Conservation (phyloP, 257 asterid genomes). For the Cruciata laevipes region DNA sequence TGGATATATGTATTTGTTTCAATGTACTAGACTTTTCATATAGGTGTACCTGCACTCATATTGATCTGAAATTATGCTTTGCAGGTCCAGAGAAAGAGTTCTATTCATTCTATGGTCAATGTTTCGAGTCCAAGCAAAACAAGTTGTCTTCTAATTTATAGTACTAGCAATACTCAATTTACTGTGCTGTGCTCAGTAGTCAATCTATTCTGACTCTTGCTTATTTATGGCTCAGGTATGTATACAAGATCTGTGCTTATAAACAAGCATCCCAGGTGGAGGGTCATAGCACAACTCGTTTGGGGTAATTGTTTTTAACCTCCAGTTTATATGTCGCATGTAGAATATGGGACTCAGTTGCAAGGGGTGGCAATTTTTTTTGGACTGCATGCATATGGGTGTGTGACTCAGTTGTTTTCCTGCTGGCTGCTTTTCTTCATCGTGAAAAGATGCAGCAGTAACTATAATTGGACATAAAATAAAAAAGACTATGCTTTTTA, state of each 20-base stretch:
- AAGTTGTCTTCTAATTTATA: constrained; percentile 41
- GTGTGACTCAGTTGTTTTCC: neutral
- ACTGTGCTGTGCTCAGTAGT: constrained; percentile 2
- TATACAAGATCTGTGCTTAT: constrained; percentile 83
- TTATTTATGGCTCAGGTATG: constrained; percentile 51
- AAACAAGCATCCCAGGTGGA: constrained; percentile 92
- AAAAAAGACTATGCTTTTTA: neutral
- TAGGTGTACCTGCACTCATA: constrained; percentile 11
- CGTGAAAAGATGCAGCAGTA: neutral
- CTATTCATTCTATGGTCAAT: constrained; percentile 83
- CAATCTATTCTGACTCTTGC: constrained; percentile 17
- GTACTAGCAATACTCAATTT: constrained; percentile 10
- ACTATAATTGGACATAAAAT: neutral
- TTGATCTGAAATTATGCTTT: constrained; percentile 24
- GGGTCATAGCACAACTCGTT: constrained; percentile 81
- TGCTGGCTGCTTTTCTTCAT: neutral
- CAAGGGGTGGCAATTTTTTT: neutral
- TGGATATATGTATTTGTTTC: neutral
- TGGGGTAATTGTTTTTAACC: constrained; percentile 60
- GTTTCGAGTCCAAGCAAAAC: constrained; percentile 88
- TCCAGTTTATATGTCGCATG: constrained; percentile 1
- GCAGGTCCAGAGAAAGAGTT: constrained; percentile 95
- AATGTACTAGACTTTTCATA: neutral
- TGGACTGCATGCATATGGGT: neutral
- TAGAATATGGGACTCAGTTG: neutral